Percentiles rank a stretch among this genome's conserved stretches.
These are phyloP conservation scores for Scedosporium apiospermum DNA, from an alignment of 2,329 filamentous ascomycete genomes.

Conservation along the genomic window DNA sequence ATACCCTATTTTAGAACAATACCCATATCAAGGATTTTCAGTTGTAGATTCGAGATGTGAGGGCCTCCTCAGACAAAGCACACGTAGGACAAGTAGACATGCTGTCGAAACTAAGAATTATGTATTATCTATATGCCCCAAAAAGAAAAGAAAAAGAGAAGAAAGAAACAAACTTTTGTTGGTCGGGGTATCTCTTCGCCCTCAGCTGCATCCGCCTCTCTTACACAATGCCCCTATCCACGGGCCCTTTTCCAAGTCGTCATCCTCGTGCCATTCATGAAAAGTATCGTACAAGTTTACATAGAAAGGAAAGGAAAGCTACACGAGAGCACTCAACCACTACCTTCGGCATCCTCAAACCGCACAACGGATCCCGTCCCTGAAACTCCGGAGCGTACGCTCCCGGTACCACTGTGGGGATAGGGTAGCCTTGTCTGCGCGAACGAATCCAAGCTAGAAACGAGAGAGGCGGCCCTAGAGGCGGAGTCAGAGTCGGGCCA, in stretches of 20 bases:
- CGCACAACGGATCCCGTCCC: slow-evolving; percentile 37
- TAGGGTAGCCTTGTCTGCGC: slow-evolving; percentile 33
- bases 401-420: slow-evolving; percentile 25
- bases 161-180: background rate
- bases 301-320: background rate
- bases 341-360: slow-evolving; percentile 26
- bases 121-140: background rate
- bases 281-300: no score
- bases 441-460: slow-evolving; percentile 28
- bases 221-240: background rate
- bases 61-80: background rate
- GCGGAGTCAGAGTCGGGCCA: slow-evolving; percentile 18
- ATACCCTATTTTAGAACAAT: no score
- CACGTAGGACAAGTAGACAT: background rate
- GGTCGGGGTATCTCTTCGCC: background rate
- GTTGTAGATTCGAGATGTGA: no score
- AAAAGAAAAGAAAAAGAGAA: background rate
- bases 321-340: slow-evolving; percentile 17
- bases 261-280: background rate
- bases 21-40: no score
- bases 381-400: slow-evolving; percentile 27
- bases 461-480: slow-evolving; percentile 13
- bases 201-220: background rate
- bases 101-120: background rate
- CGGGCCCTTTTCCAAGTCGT: background rate